These are phyloP conservation scores for Solanum etuberosum DNA, from an alignment of 257 asterid species.

Conservation along the genomic window DNA sequence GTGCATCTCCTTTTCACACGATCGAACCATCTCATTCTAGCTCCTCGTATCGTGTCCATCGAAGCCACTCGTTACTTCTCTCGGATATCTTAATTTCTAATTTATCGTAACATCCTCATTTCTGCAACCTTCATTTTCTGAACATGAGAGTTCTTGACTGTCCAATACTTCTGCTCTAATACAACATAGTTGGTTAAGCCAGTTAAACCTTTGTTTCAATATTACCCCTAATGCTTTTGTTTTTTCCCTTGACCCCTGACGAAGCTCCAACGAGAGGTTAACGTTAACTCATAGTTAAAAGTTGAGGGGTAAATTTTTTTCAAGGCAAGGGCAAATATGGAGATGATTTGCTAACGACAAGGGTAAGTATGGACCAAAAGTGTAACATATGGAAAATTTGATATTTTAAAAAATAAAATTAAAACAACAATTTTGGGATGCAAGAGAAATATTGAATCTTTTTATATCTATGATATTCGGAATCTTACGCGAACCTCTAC, in stretches of 20 bases:
- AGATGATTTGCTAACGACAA: neutral
- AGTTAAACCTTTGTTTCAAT: neutral
- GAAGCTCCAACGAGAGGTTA: neutral
- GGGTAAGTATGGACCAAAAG: neutral
- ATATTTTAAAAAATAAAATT: neutral
- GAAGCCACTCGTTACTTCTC: no score
- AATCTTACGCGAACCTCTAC: neutral
- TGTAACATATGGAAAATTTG: neutral
- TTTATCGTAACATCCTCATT: no score
- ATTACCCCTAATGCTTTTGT: neutral
- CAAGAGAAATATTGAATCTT: neutral
- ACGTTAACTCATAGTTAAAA: neutral
- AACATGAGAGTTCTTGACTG: no score
- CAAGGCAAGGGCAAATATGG: neutral
- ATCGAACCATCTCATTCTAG: no score
- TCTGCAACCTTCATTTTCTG: no score
- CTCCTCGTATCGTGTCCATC: no score
- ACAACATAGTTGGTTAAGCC: no score
- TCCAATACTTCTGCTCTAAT: no score
- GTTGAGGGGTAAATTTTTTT: neutral
- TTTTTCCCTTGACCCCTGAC: neutral
- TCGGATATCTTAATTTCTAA: no score
- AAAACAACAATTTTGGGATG: neutral
- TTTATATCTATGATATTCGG: neutral
- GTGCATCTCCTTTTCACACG: no score